Evolutionary conservation across 305 asterid species (phyloP).

Genomic region (Lippia alba): DNA sequence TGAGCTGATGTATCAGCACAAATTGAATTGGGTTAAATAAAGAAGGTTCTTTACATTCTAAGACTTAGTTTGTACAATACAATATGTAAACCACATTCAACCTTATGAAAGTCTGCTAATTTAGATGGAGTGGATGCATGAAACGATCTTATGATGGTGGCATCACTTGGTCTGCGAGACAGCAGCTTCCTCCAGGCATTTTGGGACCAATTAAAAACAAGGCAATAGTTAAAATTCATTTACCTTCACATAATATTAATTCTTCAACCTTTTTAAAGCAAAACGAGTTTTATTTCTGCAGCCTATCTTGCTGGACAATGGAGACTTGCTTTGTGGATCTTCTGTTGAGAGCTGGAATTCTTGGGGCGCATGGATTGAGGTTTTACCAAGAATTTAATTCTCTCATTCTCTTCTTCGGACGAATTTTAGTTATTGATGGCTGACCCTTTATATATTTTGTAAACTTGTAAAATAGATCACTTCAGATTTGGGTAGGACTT

Average conservation of each 20-base stretch:
- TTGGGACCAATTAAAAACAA: conserved; percentile 91
- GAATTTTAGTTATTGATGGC: not conserved
- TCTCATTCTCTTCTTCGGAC: not conserved
- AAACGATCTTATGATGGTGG: conserved; percentile 84
- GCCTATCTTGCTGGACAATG: conserved; percentile 87
- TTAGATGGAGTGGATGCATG: conserved; percentile 95
- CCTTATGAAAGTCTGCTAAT: conserved; percentile 18
- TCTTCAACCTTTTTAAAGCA: not conserved
- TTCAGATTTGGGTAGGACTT: conserved; percentile 71
- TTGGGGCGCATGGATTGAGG: conserved; percentile 99
- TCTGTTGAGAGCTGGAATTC: conserved; percentile 99
- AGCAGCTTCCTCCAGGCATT: conserved; percentile 95
- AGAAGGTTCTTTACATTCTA: too few species aligned
- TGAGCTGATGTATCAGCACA: too few species aligned
- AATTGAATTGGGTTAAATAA: too few species aligned
- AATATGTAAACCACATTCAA: conserved; percentile 11
- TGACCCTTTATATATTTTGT: conserved; percentile 3
- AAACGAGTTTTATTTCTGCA: conserved; percentile 34
- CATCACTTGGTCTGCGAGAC: conserved; percentile 74
- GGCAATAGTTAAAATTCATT: conserved; percentile 41
- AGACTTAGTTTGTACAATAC: too few species aligned
- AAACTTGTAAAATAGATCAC: conserved; percentile 59
- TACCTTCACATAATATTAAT: conserved; percentile 1
- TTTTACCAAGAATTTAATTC: conserved; percentile 26
- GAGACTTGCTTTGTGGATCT: conserved; percentile 90